Percentiles rank a stretch among this genome's conserved stretches.
These are phyloP conservation scores for Colletotrichum lentis DNA, from an alignment of 2,329 filamentous ascomycete species.

Conservation along the genomic window DNA sequence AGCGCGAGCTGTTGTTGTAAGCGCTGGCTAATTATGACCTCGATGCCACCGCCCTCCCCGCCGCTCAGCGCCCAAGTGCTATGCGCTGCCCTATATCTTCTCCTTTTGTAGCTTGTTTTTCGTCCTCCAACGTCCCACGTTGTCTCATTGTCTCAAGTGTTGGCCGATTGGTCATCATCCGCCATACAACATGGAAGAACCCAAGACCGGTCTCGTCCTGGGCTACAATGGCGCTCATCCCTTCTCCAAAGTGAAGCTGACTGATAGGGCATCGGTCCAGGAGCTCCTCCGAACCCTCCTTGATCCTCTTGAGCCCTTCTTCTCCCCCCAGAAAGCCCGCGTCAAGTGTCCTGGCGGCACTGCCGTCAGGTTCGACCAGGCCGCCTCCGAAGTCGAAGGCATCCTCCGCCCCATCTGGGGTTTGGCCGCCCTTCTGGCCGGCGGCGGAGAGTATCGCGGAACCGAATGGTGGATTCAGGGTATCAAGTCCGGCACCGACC, in stretches of 20 bases:
- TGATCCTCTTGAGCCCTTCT: slow-evolving; percentile 75
- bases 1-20: slow-evolving; percentile 26
- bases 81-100: background rate
- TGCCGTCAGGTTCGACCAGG: slow-evolving; percentile 79
- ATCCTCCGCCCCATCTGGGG: slow-evolving; percentile 80
- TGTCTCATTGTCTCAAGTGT: background rate
- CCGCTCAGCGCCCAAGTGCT: background rate
- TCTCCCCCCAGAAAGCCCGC: slow-evolving; percentile 71
- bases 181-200: slow-evolving; percentile 25
- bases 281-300: slow-evolving; percentile 69
- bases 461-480: slow-evolving; percentile 75
- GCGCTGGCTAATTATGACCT: slow-evolving; percentile 18
- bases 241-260: slow-evolving; percentile 61
- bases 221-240: slow-evolving; percentile 64
- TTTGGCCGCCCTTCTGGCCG: slow-evolving; percentile 73
- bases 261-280: slow-evolving; percentile 65
- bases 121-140: background rate
- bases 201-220: slow-evolving; percentile 47
- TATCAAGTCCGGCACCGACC: slow-evolving; percentile 75
- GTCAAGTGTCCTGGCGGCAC: slow-evolving; percentile 74
- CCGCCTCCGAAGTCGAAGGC: slow-evolving; percentile 79
- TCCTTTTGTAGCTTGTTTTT: background rate
- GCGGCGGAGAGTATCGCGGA: slow-evolving; percentile 70
- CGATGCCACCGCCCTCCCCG: background rate
- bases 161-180: background rate